A percentile compares a stretch with the other conserved stretches of the same genome.
Evolutionary conservation across 805 yeast genomes (phyloP).

Genomic region (Candida vartiovaarae): DNA sequence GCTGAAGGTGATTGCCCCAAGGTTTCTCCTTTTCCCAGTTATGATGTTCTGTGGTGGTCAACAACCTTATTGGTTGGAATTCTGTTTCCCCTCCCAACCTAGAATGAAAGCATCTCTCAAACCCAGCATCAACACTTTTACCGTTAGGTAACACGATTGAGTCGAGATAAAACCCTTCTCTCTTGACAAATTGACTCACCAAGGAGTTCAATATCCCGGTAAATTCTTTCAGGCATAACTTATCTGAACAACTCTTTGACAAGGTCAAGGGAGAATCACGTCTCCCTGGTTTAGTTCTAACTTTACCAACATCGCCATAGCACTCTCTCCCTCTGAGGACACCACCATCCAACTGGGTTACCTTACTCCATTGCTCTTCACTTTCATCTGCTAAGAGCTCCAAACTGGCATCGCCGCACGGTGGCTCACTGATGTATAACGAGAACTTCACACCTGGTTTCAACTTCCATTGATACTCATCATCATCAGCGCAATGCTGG

Average conservation of each 20-base stretch:
- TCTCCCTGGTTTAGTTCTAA: constrained; percentile 92
- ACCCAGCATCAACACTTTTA: constrained; percentile 15
- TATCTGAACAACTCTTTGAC: constrained; percentile 89
- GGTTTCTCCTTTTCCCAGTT: constrained; percentile 9
- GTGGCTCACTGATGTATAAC: constrained; percentile 65
- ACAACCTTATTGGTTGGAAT: constrained; percentile 1
- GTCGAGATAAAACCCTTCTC: constrained; percentile 33
- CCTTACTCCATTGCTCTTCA: constrained; percentile 17
- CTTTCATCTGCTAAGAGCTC: constrained; percentile 28
- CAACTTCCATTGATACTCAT: constrained; percentile 23
- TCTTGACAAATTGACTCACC: constrained; percentile 29
- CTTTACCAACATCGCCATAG: constrained; percentile 50
- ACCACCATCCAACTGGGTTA: constrained; percentile 9
- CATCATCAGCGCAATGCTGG: neutral
- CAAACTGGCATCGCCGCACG: constrained; percentile 90
- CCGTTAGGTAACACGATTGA: constrained; percentile 42
- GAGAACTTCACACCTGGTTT: constrained; percentile 39
- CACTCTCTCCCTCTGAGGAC: constrained; percentile 58
- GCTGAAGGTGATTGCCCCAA: constrained; percentile 14
- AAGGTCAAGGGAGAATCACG: constrained; percentile 62
- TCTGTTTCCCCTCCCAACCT: constrained; percentile 4
- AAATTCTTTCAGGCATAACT: constrained; percentile 57
- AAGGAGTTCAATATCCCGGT: constrained; percentile 45
- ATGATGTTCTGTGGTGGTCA: constrained; percentile 8
- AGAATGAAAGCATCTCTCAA: constrained; percentile 14